phyloP scores from a whole-genome alignment of 2,329 filamentous ascomycete genomes.

The Trichophyton simii region DNA sequence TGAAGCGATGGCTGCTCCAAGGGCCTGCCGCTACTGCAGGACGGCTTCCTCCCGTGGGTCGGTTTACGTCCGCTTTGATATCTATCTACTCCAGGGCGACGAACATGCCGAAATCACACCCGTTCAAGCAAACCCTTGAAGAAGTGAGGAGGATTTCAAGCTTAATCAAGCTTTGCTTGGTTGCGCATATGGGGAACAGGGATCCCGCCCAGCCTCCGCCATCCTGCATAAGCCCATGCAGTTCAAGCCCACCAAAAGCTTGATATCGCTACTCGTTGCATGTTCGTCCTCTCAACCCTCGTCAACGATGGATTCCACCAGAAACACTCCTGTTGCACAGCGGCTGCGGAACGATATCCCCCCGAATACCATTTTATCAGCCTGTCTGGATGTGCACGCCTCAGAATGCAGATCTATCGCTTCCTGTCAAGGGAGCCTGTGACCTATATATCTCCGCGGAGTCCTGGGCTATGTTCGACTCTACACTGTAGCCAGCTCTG shows the following conservation, averaged over 20 bases:
- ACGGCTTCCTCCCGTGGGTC: background rate
- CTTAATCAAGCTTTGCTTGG: constrained; percentile 3
- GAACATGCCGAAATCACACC: background rate
- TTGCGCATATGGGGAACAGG: background rate
- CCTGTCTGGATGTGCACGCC: background rate
- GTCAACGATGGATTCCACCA: background rate
- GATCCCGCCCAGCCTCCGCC: background rate
- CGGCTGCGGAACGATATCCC: background rate
- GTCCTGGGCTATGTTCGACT: background rate
- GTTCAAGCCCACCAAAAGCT: background rate
- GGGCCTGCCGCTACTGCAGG: background rate
- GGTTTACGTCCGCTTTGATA: background rate
- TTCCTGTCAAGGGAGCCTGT: background rate
- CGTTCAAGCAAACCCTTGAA: background rate
- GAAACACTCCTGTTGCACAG: background rate
- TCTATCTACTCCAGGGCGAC: background rate
- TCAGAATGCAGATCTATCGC: background rate
- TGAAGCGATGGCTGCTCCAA: background rate
- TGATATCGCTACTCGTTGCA: background rate
- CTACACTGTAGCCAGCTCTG: background rate
- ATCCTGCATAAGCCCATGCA: constrained; percentile 1
- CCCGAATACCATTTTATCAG: background rate
- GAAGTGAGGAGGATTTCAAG: background rate
- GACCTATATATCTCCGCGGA: background rate
- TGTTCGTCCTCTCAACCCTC: background rate